Evolutionary conservation across 2,329 filamentous ascomycete genomes (phyloP), one percentile per base, ranked within the genome.

Genomic region (Epichloe hybrida): DNA sequence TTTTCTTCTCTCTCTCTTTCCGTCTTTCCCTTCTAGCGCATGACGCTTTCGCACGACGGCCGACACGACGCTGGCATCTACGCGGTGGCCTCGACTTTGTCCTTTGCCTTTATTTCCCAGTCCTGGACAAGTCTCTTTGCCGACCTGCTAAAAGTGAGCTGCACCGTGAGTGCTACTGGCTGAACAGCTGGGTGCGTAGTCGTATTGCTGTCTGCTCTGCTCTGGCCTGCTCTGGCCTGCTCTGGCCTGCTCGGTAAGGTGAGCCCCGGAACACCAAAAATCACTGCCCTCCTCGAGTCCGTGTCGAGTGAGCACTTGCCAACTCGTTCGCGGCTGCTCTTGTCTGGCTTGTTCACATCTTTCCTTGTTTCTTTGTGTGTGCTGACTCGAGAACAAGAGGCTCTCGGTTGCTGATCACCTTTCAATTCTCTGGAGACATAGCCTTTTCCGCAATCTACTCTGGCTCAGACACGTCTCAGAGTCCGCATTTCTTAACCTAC

Each of bases 381-480:
- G 36, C 23, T 48, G 36, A 48, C 37, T 13, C 36, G 31, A 35
- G 34, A 39, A 27, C 36, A 45, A 50, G n/a, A 21, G 38, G 27
- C 44, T 20, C 8, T 39, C 7, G 27, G n/a, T 50, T 17, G n/a
- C 36, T 39, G 46, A 37, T 45, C n/a, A 34, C 46, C 27, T 37
- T 41, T 39, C 44, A 20, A 39, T 27, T 38, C 40, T 44, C 12
- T 23, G 39, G 36, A 49, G 44, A 20, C 37, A 43, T 43, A 31
- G 23, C 9, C 27, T 41, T 27, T 27, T 41, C 31, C 48, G 44
- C 44, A 49, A 52, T 50, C 50, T 52, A 35, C 39, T 50, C 46
- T 47, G 46, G 38, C 39, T 50, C 46, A 52, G 46, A 52, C 52
- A 54, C 50, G 50, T 54, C 52, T 52, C 38, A 52, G 49, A 35